Evolutionary conservation across 305 asterid species (phyloP).

Genomic region (Fraxinus sp.): DNA sequence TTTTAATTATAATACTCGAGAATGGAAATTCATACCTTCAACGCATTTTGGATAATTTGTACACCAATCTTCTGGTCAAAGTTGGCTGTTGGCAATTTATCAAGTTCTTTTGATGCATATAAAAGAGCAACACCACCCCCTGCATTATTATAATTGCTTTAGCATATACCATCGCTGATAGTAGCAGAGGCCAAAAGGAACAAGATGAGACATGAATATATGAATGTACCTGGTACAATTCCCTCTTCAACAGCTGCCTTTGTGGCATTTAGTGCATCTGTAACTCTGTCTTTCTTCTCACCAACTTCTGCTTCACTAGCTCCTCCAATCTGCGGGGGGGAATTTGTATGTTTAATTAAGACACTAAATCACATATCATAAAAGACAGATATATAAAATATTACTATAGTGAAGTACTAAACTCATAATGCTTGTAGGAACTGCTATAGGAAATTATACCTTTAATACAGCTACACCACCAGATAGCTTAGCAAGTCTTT

Average conservation of each 20-base stretch:
- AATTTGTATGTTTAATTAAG: neutral
- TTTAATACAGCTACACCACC: constrained; percentile 80
- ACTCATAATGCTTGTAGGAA: neutral
- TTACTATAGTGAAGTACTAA: neutral
- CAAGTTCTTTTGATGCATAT: constrained; percentile 54
- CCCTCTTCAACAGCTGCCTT: constrained; percentile 76
- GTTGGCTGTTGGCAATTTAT: constrained; percentile 51
- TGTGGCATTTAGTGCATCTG: constrained; percentile 69
- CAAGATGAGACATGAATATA: constrained; percentile 6
- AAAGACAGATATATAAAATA: neutral
- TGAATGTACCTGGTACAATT: constrained; percentile 47
- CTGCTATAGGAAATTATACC: constrained; percentile 30
- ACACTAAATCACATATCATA: neutral
- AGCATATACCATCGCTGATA: neutral
- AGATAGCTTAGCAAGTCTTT: constrained; percentile 60
- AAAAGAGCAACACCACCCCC: constrained; percentile 67
- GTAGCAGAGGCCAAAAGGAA: neutral
- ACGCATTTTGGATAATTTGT: constrained; percentile 54
- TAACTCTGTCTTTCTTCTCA: constrained; percentile 69
- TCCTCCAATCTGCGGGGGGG: constrained; percentile 52
- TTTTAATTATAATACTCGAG: neutral
- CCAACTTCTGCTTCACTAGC: constrained; percentile 67
- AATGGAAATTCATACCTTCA: constrained; percentile 31
- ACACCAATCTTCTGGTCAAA: constrained; percentile 62
- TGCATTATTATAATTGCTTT: constrained; percentile 2